A percentile compares a stretch with the other conserved stretches of the same genome.
Evolutionary conservation across 306 rosid genomes (phyloP).

Genomic region (Acacia melanoxylon): DNA sequence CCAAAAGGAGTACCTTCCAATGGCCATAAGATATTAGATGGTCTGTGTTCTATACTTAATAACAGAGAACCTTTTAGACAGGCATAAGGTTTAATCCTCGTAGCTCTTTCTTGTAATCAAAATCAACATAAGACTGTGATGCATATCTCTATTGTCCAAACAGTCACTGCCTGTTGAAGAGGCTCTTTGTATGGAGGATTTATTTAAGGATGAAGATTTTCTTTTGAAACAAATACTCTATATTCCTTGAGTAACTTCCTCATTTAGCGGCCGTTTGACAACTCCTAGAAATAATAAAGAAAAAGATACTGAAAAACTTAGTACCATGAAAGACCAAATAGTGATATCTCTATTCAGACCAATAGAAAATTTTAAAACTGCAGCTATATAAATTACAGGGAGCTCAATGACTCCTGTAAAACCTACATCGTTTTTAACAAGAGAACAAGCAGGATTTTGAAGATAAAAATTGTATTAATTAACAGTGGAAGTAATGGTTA

Average conservation of each 20-base stretch:
- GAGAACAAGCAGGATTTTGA: not conserved
- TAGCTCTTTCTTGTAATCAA: not conserved
- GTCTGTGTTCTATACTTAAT: not conserved
- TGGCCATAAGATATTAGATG: not conserved
- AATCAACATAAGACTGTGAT: not conserved
- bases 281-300: not conserved
- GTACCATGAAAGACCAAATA: not conserved
- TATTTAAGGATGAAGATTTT: not conserved
- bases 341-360: not conserved
- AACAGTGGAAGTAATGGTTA: not conserved
- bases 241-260: not conserved
- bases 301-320: not conserved
- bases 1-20: not conserved
- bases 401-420: not conserved
- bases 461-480: not conserved
- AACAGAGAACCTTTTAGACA: not conserved
- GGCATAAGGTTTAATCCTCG: not conserved
- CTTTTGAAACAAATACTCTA: not conserved
- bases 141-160: not conserved
- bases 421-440: not conserved
- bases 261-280: not conserved
- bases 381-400: not conserved
- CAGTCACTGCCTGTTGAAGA: not conserved
- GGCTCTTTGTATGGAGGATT: not conserved
- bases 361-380: not conserved